Conservation (phyloP, 192 early-diverging fungal species). For the Allomyces macrogynus region DNA sequence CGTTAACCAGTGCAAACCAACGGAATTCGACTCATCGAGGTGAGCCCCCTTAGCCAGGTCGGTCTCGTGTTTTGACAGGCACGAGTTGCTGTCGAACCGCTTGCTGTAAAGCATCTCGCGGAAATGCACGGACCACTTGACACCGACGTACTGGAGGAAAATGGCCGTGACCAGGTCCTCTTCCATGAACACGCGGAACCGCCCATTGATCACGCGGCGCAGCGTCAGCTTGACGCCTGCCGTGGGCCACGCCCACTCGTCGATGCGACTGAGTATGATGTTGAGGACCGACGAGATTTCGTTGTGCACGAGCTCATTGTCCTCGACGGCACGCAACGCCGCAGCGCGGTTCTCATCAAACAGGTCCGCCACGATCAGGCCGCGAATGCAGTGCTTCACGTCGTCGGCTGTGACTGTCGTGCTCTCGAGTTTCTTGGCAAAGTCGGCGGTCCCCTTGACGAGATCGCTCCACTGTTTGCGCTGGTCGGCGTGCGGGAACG, state of each 20-base stretch:
- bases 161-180: slow-evolving; percentile 11
- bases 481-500: no score
- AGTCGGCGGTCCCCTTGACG: no score
- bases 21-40: no score
- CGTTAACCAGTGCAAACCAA: no score
- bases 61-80: no score
- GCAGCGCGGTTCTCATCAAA: background rate
- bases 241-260: slow-evolving; percentile 4
- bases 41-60: no score
- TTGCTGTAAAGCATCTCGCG: background rate
- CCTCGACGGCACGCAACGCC: slow-evolving; percentile 1
- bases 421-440: no score
- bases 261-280: slow-evolving; percentile 2
- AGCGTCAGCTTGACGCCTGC: slow-evolving; percentile 3
- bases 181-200: slow-evolving; percentile 12
- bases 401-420: background rate
- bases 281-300: slow-evolving; percentile 3
- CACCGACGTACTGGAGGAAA: slow-evolving; percentile 8
- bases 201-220: slow-evolving; percentile 1
- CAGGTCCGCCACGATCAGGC: background rate
- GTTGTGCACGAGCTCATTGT: slow-evolving; percentile 3
- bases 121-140: slow-evolving; percentile 8
- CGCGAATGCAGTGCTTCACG: background rate
- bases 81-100: no score
- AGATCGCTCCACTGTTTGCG: no score